These are phyloP conservation scores for Kodamaea sp. DNA, from an alignment of 1,139 yeast species.

Conservation along the genomic window DNA sequence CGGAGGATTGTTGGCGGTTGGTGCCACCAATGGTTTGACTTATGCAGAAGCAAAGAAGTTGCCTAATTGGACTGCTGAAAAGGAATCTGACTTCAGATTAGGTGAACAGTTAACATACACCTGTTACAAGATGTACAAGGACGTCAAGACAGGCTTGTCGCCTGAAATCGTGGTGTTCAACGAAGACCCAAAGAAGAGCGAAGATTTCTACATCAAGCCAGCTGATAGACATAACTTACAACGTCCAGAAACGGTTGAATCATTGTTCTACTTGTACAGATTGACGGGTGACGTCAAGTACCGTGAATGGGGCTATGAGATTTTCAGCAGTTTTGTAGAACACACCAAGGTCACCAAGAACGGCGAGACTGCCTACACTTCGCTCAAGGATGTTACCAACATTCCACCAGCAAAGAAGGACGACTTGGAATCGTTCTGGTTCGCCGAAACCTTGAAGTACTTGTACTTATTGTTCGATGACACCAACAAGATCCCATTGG, in stretches of 20 bases:
- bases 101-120: constrained; percentile 79
- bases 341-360: constrained; percentile 54
- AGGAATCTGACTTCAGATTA: constrained; percentile 56
- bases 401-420: constrained; percentile 58
- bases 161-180: constrained; percentile 91
- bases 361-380: constrained; percentile 63
- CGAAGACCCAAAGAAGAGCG: constrained; percentile 27
- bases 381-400: constrained; percentile 63
- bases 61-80: constrained; percentile 38
- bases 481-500: constrained; percentile 56
- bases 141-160: constrained; percentile 73
- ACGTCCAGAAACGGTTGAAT: constrained; percentile 94
- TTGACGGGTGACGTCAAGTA: constrained; percentile 80
- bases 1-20: constrained; percentile 87
- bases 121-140: constrained; percentile 81
- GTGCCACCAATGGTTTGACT: constrained; percentile 78
- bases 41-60: constrained; percentile 50
- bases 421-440: constrained; percentile 92
- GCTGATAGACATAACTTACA: constrained; percentile 81
- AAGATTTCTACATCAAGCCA: constrained; percentile 69
- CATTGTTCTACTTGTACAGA: constrained; percentile 77
- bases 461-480: constrained; percentile 79
- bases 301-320: constrained; percentile 89
- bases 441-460: constrained; percentile 90
- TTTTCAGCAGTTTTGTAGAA: constrained; percentile 68